Evolutionary conservation across 106 monocot species (phyloP).

Genomic region (Narthecium ossifragum): DNA sequence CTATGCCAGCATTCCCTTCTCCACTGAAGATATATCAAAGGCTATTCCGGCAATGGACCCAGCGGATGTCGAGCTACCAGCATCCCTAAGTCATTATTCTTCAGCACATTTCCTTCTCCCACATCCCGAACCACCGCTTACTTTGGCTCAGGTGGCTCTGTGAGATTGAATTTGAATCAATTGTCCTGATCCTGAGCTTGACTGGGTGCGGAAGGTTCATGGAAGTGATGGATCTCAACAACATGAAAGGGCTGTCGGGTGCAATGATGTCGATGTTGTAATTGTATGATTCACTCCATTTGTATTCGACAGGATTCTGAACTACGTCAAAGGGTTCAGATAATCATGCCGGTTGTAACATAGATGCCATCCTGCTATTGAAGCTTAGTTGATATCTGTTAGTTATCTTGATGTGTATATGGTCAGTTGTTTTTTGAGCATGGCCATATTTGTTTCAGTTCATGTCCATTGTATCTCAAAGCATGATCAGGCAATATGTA

Average conservation of each 20-base stretch:
- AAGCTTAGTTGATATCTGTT: not conserved
- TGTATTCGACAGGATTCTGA: too few relatives aligned
- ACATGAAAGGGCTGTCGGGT: not conserved
- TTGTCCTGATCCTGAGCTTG: not conserved
- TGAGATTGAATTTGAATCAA: not conserved
- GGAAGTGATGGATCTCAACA: too few relatives aligned
- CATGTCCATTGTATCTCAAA: too few relatives aligned
- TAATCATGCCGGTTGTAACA: constrained; percentile 2
- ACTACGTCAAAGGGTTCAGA: too few relatives aligned
- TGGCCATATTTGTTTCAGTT: not conserved
- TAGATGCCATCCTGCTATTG: not conserved
- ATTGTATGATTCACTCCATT: not conserved
- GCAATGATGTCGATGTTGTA: not conserved
- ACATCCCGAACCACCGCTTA: constrained; percentile 10
- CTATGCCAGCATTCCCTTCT: constrained; percentile 97
- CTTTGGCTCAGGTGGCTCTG: not conserved
- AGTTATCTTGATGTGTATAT: not conserved
- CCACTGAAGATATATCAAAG: constrained; percentile 91
- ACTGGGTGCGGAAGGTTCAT: too few relatives aligned
- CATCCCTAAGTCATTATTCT: constrained; percentile 29
- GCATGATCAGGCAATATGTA: too few relatives aligned
- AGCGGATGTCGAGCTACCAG: constrained; percentile 55
- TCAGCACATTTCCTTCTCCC: constrained; percentile 32
- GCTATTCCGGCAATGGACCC: constrained; percentile 77
- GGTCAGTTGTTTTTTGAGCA: not conserved